Conservation (phyloP, 2,329 filamentous ascomycete genomes). For the Mollisia scopiformis region DNA sequence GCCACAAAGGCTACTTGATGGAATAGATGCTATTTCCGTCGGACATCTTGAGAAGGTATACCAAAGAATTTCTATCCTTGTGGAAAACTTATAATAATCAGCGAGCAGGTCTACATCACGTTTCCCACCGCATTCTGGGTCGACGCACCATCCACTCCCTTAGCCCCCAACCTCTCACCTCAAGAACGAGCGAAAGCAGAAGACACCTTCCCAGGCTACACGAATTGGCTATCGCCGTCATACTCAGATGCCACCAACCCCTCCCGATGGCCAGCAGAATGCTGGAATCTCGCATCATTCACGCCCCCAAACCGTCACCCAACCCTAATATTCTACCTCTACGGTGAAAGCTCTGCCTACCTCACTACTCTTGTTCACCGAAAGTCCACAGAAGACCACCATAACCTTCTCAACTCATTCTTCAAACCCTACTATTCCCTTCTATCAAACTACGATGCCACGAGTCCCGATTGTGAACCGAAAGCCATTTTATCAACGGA, state of each 20-base stretch:
- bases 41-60: constrained; percentile 54
- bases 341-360: constrained; percentile 45
- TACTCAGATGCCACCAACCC: constrained; percentile 56
- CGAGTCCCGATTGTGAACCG: constrained; percentile 50
- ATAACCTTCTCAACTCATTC: constrained; percentile 44
- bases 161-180: constrained; percentile 5
- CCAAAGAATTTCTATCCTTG: background rate
- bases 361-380: constrained; percentile 29
- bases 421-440: constrained; percentile 67
- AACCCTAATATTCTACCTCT: constrained; percentile 69
- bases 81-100: background rate
- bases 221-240: constrained; percentile 60
- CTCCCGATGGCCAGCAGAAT: constrained; percentile 61
- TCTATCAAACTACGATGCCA: constrained; percentile 55
- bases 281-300: constrained; percentile 64
- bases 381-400: constrained; percentile 24
- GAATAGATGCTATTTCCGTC: constrained; percentile 44
- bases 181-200: constrained; percentile 5
- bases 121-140: constrained; percentile 67
- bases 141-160: background rate
- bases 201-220: constrained; percentile 48
- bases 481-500: constrained; percentile 59
- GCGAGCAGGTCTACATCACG: constrained; percentile 44
- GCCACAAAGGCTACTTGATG: constrained; percentile 44
- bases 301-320: constrained; percentile 53